These are phyloP conservation scores for Sarocladium oryzae DNA, from an alignment of 2,329 filamentous ascomycete genomes.

Conservation along the genomic window DNA sequence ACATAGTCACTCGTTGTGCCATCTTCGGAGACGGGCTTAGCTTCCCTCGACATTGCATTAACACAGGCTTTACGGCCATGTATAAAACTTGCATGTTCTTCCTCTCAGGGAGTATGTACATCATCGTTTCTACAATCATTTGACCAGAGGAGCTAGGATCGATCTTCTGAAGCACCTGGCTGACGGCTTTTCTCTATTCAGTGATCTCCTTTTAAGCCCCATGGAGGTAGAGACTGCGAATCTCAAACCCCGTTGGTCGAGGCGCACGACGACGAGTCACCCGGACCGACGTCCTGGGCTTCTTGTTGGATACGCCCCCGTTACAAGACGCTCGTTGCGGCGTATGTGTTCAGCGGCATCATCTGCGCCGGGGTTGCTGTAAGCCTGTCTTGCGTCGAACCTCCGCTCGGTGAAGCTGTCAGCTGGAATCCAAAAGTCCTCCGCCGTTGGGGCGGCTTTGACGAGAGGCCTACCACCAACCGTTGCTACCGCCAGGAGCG, in stretches of 20 bases:
- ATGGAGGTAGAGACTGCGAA: neutral
- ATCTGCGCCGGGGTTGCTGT: neutral
- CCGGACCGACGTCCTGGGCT: neutral
- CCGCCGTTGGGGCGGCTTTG: slow-evolving; percentile 4
- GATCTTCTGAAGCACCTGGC: neutral
- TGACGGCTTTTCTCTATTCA: neutral
- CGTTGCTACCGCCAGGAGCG: neutral
- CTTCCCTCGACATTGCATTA: no score
- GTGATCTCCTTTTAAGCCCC: neutral
- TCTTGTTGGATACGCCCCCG: neutral
- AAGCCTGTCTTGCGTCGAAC: neutral
- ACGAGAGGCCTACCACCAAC: neutral
- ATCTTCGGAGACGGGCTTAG: no score
- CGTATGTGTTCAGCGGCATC: neutral
- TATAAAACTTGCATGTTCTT: no score
- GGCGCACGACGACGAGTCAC: neutral
- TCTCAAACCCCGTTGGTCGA: neutral
- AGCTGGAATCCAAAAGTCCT: neutral
- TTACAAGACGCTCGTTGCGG: neutral
- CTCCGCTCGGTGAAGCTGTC: neutral
- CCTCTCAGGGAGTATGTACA: no score
- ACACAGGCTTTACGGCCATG: no score
- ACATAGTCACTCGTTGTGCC: no score
- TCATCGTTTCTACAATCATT: neutral
- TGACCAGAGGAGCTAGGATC: neutral